Evolutionary conservation across 169 alveolate genomes (phyloP), one percentile per base, ranked within the genome.

Genomic region (Plasmodium falciparum): DNA sequence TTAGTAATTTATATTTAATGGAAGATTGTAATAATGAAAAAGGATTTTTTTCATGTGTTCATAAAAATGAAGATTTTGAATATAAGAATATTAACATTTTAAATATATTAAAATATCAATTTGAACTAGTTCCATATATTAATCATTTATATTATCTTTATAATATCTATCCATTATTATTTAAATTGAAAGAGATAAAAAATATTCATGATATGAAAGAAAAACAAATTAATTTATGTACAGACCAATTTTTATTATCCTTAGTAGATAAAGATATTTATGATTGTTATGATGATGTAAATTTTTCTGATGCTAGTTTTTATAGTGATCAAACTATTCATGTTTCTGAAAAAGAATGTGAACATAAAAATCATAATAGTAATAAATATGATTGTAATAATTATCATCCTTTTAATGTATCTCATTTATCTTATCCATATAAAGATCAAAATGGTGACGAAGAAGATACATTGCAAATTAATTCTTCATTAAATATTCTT

Each of bases 271-370:
- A 78, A 13, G 49, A 78, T 13, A 78, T 78, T 24, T 69, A 69
- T 26, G 89, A 78, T 3, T 43, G 45, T 5, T 6, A 29, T 0
- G 78, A 54, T 17, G 26, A 63, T 50, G 17, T n/a, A 5, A 66
- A 78, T n/a, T 66, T 78, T 33, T 78, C 89, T 0, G 89, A 78
- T 50, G 72, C 26, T 43, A 78, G 89, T 39, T 78, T 78, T 58
- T 20, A 78, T 8, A 78, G 89, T 59, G 54, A 65, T 50, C 59
- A 63, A 26, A 29, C 89, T n/a, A 78, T 78, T 26, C 9, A 39
- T 4, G 33, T 15, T 52, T 50, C 75, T 9, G 78, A 78, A 5
- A 9, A 58, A 1, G 72, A 54, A n/a, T 15, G 33, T 45, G 63
- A 45, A 1, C 43, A 61, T 15, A 17, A 54, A 52, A 47, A 59